Base-by-base conservation (phyloP, 2,329 filamentous ascomycete genomes). In the Nemania serpens region DNA sequence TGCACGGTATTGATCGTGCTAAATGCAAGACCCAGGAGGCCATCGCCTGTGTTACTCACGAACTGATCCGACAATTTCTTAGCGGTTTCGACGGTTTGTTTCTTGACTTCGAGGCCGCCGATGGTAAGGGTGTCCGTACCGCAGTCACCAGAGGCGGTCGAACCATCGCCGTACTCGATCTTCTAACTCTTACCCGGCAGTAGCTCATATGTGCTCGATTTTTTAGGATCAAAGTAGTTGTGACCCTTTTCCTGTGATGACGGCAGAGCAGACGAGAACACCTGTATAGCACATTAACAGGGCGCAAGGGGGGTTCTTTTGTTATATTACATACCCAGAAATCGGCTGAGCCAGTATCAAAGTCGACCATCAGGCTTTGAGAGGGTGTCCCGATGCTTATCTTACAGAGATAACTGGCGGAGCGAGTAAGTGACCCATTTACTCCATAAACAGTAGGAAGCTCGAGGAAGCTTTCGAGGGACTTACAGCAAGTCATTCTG, bases 321-420 rank as follows among this genome's bases (percentile, higher is more conserved):
- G 51, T 39, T 37, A 36, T 20, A 29, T 29, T n/a, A 52, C 78
- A 67, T 76, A 86, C 84, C 88, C 87, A 91, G 20, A 89, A 78
- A 76, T 91, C 89, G 18, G 87, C 82, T 11, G 86, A 89, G 18
- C 88, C 88, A 41, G 88, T 90, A 71, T 91, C 89, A 63, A 91
- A 90, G 69, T 90, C 83, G 13, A 91, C 73, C 64, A 80, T 81
- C 45, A 88, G 66, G 47, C 76, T 85, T 76, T 91, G 88, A 1
- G 80, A 74, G 15, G 88, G 88, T 1, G 83, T 88, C 29, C 89
- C 89, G 62, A 91, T 87, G 13, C 76, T 71, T 25, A 91, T 84
- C 33, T 84, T 79, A 49, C 83, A 87, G 20, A 91, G 81, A 70
- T 91, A 73, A 74, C 84, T 76, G 3, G 83, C 77, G 63, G 90